Base-by-base conservation (phyloP, 1,139 yeast genomes). In the Hemisphaericaspora lyxosophila region DNA sequence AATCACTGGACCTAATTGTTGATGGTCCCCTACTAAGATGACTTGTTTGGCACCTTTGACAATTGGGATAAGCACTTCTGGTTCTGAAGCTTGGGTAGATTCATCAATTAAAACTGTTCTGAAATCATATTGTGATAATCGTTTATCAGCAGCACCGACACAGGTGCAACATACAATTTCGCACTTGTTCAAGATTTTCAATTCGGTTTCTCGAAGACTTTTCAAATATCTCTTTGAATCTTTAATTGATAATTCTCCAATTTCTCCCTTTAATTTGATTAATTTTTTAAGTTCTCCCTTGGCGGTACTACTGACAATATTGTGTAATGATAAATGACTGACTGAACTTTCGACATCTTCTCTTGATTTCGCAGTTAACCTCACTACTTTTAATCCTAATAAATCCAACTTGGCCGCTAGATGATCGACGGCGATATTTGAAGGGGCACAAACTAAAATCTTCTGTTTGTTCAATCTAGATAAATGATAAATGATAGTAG, bases 341-440 rank as follows among this genome's bases (percentile, higher is more conserved):
- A 79, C 80, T 2, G 81, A 68, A 45, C 78, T 68, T 46, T 83
- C 92, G n/a, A 81, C 81, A 59, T 84, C 92, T 60, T 89, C 96
- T 45, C 95, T 72, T 31, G 85, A 73, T 51, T 74, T 81, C 2
- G 97, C 95, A 9, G 82, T 74, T 33, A 89, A 53, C 51, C 97
- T 72, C 12, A 86, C 85, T 26, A 88, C 95, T 15, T 78, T 78
- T 38, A 90, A 61, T 0, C 95, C 95, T 25, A 87, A 61, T 8
- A 60, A 55, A 40, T 78, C 75, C 41, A 89, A 67, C 51, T 89
- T 84, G 7, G 74, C 75, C 2, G 96, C 89, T 41, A 90, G 70
- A 64, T 90, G 96, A 59, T 90, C 97, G 30, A 87, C 96, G 0
- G 97, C 97, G 39, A 90, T 92, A 61, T 90, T 90, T 15, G 96